Conservation (phyloP, 345 rosid genomes). For the Chamaenerion angustifolium region DNA sequence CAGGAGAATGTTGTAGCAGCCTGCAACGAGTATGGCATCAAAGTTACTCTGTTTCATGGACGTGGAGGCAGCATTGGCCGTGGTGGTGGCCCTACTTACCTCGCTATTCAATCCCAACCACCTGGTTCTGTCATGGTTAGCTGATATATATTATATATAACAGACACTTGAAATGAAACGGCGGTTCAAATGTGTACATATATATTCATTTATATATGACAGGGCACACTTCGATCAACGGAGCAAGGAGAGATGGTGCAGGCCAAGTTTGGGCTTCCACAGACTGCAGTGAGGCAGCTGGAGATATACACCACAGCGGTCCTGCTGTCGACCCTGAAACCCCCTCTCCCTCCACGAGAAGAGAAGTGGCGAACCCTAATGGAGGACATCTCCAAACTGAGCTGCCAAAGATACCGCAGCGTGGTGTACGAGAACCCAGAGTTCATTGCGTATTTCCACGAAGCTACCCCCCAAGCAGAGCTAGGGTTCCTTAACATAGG, state of each 20-base stretch:
- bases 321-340: conserved; percentile 71
- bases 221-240: conserved; percentile 91
- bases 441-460: conserved; percentile 79
- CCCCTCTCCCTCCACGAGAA: conserved; percentile 86
- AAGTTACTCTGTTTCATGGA: conserved; percentile 90
- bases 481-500: conserved; percentile 92
- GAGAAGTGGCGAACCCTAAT: conserved; percentile 83
- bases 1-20: conserved; percentile 97
- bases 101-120: conserved; percentile 94
- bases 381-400: conserved; percentile 86
- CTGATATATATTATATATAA: conserved; percentile 1
- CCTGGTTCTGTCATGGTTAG: conserved; percentile 98
- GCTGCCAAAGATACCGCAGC: conserved; percentile 60
- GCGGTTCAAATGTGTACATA: too few relatives aligned
- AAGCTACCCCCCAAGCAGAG: conserved; percentile 97
- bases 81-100: conserved; percentile 96
- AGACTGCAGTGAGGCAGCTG: conserved; percentile 78
- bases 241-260: conserved; percentile 99
- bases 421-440: conserved; percentile 87
- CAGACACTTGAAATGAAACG: not conserved
- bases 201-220: not conserved
- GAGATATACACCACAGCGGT: conserved; percentile 97
- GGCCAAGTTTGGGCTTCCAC: conserved; percentile 93
- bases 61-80: conserved; percentile 98
- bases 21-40: conserved; percentile 74